Base-by-base conservation (phyloP, 768 basidiomycete species). In the Mycena vitilis region DNA sequence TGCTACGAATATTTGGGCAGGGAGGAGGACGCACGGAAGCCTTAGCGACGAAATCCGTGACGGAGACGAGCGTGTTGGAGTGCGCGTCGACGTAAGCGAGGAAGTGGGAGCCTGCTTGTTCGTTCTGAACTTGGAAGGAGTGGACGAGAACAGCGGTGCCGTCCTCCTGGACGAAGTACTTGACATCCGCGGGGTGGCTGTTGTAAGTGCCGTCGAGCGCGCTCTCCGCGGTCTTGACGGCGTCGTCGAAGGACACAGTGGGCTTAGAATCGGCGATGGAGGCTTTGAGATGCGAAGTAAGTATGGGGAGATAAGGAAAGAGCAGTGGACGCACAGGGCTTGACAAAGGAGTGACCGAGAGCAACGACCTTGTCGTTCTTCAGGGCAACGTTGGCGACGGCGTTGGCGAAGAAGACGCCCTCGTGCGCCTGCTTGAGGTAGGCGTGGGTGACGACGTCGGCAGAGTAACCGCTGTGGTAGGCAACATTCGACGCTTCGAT, bases 1-100 rank as follows among this genome's bases (percentile, higher is more conserved):
- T 16, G 10, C 40, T 9, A 12, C 16, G 40, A 42, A 42, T 42
- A 42, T 42, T 42, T 12, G 40, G 16, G 10, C 4, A 12, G 40
- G 16, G n/a, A n/a, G 16, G 12, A 42, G 10, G 40, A 81, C 78
- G 68, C 61, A 82, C 79, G 20, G 80, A 74, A 37, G 80, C 76
- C 54, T 80, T 77, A 47, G 79, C 75, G 37, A 80, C 84, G 75
- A 84, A 87, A 71, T 86, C 85, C 62, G 82, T 81, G 20, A 84
- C 79, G 20, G 79, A 75, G 36, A 84, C 74, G 48, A 85, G 72
- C 42, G 81, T 80, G 30, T 80, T 80, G 22, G 78, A 73, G 57
- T 80, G 79, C 23, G 81, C 84, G 60, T 85, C 85, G 66, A 86
- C 81, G 65, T 82, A 83, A 5, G 84, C 84, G 74, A 85, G 83